Evolutionary conservation across 257 asterid genomes (phyloP), one percentile per base, ranked within the genome.

Genomic region (Parsonsia alboflavescens): DNA sequence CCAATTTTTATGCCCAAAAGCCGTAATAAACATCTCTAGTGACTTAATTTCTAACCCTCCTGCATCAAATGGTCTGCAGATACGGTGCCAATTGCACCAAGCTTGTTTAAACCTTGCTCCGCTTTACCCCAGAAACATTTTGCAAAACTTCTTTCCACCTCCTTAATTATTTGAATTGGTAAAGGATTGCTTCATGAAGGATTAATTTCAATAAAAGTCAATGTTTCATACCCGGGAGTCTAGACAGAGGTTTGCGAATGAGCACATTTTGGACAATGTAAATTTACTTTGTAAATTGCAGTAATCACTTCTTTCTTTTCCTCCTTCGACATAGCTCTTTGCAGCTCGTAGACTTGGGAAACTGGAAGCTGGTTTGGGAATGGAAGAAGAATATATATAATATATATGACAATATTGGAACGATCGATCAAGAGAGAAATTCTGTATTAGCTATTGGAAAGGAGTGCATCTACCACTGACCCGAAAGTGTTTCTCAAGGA

Each of bases 191-290:
- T 33, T 33, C 39, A 33, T 21, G 56, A 50, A 13, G 2, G 4
- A n/a, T n/a, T n/a, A n/a, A n/a, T n/a, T n/a, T n/a, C n/a, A n/a
- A n/a, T n/a, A n/a, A n/a, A n/a, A n/a, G n/a, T n/a, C n/a, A n/a
- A 10, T 56, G 13, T 19, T 11, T 6, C 45, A 1, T 26, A 90
- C 97, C 97, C 74, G 95, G 93, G 72, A 84, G 82, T 78, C 86
- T 77, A 62, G 86, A 57, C 70, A 92, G 89, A 73, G 93, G 96
- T 77, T 78, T 92, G 69, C 78, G 85, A 61, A 92, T 92, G 83
- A 62, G 97, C 92, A 85, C 97, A 90, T 80, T 90, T 80, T 36
- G 93, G 92, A 69, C 97, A 92, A 76, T 92, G 97, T 65, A 92
- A 78, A 76, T 87, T 24, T 16, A 92, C 84, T 82, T 83, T 87